Evolutionary conservation across 2,329 filamentous ascomycete species (phyloP), one percentile per base, ranked within the genome.

Genomic region (Penicillium olsonii): DNA sequence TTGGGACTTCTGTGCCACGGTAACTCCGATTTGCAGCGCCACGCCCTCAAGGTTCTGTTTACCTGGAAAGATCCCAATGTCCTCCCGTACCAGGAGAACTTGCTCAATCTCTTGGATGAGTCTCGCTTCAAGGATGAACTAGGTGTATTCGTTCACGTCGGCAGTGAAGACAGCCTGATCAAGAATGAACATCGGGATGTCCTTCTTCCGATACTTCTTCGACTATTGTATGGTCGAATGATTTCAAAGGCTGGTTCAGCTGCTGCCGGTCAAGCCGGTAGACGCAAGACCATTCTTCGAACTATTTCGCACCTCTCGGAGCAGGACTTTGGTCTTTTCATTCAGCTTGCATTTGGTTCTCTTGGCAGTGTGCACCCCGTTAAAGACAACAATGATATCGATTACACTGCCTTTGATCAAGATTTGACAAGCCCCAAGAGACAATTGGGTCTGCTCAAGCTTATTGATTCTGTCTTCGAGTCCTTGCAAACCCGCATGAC

Each of bases 81-180:
- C 42, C 81, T 80, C 52, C 80, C 85, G 0, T 96, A 97, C 64
- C 84, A 91, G 61, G 91, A 96, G 59, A 90, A 92, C 59, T 73
- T 99, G 19, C 81, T 90, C 54, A 92, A 90, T 60, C 78, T 99
- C 2, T 81, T 97, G 8, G 94, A 99, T 58, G 94, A 97, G 55
- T 85, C 88, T 19, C 83, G 89, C 41, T 96, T 97, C 73, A 90
- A 91, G 64, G 94, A 97, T 63, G 92, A 97, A 67, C 80, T 99
- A n/a, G 87, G 90, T 0, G 84, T 94, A 4, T 87, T 99, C 56
- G 81, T 99, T 45, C 87, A 90, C 63, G 82, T 87, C 14, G 85
- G 88, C 15, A 65, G 74, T 19, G 75, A 83, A 33, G 76, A 82
- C 52, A 84, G 84, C 49, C 73, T 85, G 46, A 87, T 96, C 56